Evolutionary conservation across 169 alveolate species (phyloP), one percentile per base, ranked within the genome.

Genomic region (Plasmodium adleri): DNA sequence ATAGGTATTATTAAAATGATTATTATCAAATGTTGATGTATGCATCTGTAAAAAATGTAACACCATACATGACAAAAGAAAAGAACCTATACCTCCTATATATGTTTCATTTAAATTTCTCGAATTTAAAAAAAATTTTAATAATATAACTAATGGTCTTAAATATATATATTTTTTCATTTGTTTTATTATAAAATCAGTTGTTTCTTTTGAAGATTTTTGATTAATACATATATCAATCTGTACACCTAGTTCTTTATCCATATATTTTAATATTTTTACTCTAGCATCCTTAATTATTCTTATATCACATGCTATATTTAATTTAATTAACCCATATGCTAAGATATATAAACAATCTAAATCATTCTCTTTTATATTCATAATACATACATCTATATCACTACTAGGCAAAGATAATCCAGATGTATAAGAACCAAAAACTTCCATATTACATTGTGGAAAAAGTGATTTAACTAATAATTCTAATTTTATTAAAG

Each of bases 21-120:
- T 47, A n/a, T 54, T 71, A 64, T 86, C 71, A 54, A 85, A 74
- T 17, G 92, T 88, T 24, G 94, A 64, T 17, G 85, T 92, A 86
- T 94, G 96, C 12, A 92, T 20, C 64, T 94, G 96, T 39, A 94
- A 85, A 74, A 94, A 94, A 76, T 92, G 86, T 45, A 92, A 88
- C 5, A 94, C 95, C 96, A 94, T 94, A 62, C 95, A 94, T 70
- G 92, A 92, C 3, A 94, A 71, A 32, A 92, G 78, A 88, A 90
- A 94, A 1, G 96, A 94, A 2, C 96, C 96, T 28, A 92, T 92
- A 10, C 96, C 96, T 12, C 96, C 96, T 39, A 74, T 72, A 67
- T 92, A 94, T 10, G 95, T 93, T 68, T 94, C 96, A 63, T 92
- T 92, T 50, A 94, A 90, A 78, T 88, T 90, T 72, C 96, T 56